These are phyloP conservation scores for Mortierella sp. DNA, from an alignment of 371 early-diverging fungal species.

Conservation along the genomic window DNA sequence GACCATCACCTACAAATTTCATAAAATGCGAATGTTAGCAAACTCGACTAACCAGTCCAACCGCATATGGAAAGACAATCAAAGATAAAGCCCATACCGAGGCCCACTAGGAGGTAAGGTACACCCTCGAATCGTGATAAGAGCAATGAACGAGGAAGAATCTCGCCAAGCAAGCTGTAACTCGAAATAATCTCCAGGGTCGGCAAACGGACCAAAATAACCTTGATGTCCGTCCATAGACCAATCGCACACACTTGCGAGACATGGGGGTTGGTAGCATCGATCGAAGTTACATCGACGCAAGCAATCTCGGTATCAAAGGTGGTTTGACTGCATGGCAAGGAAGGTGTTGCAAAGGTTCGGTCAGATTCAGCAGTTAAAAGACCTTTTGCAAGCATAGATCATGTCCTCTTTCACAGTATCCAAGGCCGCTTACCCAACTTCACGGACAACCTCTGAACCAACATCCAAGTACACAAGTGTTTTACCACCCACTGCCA, in stretches of 20 bases:
- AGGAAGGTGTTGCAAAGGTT: neutral
- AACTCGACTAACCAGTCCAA: neutral
- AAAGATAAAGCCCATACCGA: constrained; percentile 71
- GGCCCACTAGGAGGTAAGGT: constrained; percentile 75
- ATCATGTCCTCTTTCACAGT: too few relatives aligned
- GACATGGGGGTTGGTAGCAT: constrained; percentile 42
- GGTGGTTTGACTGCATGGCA: constrained; percentile 52
- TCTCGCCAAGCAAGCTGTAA: constrained; percentile 64
- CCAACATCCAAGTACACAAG: constrained; percentile 70
- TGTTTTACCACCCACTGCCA: constrained; percentile 65
- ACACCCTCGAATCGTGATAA: constrained; percentile 68
- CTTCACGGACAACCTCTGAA: constrained; percentile 53
- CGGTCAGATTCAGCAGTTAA: too few relatives aligned
- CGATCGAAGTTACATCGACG: constrained; percentile 71
- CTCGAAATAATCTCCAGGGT: constrained; percentile 60
- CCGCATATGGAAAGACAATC: neutral
- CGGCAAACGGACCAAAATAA: constrained; percentile 72
- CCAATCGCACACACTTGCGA: constrained; percentile 75
- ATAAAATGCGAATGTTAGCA: too few relatives aligned
- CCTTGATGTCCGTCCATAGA: constrained; percentile 78
- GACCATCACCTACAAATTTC: constrained; percentile 75
- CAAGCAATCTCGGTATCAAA: constrained; percentile 80
- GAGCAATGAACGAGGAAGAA: constrained; percentile 80
- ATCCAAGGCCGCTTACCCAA: constrained; percentile 51
- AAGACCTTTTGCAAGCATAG: too few relatives aligned